Conservation (phyloP, 768 basidiomycete species). For the Amanita brunnescens region DNA sequence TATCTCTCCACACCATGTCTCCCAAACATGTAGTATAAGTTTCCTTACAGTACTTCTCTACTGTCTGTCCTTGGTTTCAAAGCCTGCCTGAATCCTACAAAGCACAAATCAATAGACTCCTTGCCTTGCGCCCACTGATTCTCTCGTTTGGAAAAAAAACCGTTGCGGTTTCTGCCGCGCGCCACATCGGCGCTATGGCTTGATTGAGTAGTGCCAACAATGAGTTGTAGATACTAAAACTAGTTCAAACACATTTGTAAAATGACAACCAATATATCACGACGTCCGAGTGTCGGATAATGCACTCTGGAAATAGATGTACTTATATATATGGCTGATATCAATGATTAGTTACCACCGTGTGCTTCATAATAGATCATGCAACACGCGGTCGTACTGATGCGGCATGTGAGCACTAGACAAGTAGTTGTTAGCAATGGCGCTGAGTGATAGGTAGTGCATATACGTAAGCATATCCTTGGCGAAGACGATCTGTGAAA, state of each 20-base stretch:
- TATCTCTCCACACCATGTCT: no score
- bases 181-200: no score
- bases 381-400: conserved; percentile 68
- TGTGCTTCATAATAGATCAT: conserved; percentile 48
- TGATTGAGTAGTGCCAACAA: no score
- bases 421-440: not conserved
- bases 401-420: conserved; percentile 69
- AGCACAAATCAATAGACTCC: no score
- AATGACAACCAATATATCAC: not conserved
- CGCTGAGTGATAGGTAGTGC: conserved; percentile 5
- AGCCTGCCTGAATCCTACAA: not conserved
- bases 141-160: no score
- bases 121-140: no score
- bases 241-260: no score
- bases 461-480: conserved; percentile 73
- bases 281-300: not conserved
- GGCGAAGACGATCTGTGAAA: conserved; percentile 74
- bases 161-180: no score
- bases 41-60: no score
- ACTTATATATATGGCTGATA: not conserved
- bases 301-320: not conserved
- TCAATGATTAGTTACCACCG: not conserved
- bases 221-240: no score
- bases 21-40: no score
- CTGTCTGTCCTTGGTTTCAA: no score